Conservation (phyloP, 139 green algal genomes). For the Pseudopediastrum boryanum region DNA sequence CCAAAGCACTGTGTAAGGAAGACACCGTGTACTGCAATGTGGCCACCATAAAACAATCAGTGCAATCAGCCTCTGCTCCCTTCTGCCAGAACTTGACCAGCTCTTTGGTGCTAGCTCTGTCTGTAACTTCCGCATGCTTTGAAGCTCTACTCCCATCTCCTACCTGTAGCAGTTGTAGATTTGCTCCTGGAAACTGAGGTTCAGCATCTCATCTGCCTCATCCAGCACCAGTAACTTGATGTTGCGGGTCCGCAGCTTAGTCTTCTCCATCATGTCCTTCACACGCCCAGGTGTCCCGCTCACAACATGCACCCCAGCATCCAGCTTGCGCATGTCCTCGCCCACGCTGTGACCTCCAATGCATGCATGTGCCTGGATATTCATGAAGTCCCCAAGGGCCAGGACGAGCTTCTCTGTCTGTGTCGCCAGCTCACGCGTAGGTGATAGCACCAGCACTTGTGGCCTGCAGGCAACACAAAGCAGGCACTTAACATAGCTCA, state of each 20-base stretch:
- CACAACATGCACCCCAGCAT: conserved; percentile 93
- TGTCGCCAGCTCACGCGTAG: conserved; percentile 94
- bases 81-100: too few species aligned
- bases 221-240: conserved; percentile 86
- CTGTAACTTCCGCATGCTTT: too few species aligned
- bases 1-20: too few species aligned
- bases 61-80: too few species aligned
- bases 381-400: conserved; percentile 93
- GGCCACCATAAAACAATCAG: too few species aligned
- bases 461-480: conserved; percentile 41
- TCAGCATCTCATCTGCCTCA: conserved; percentile 99
- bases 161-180: conserved; percentile 99
- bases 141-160: too few species aligned
- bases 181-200: conserved; percentile 98
- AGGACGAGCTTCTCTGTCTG: conserved; percentile 96
- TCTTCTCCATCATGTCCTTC: conserved; percentile 98
- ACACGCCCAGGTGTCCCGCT: conserved; percentile 96
- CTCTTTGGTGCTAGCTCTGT: too few species aligned
- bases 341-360: conserved; percentile 95
- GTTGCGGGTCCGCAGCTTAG: conserved; percentile 62
- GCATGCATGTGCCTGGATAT: conserved; percentile 92
- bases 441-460: conserved; percentile 93
- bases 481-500: background rate
- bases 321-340: conserved; percentile 95
- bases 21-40: too few species aligned